phyloP scores from a whole-genome alignment of 768 basidiomycete species.

The Hericium rajendrae region DNA sequence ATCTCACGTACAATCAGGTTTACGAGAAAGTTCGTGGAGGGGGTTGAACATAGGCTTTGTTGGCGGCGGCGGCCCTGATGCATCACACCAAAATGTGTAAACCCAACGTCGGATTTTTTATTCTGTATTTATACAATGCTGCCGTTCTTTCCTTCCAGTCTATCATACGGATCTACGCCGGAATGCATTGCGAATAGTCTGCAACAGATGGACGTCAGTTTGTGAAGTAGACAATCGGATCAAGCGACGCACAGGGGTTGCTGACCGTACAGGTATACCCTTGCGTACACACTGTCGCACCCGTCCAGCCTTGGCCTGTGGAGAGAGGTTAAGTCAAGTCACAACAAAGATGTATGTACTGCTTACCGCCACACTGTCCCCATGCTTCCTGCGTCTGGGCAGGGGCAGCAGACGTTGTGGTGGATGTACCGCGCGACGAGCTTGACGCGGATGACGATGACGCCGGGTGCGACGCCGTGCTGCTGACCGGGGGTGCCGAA shows the following conservation, averaged over 20 bases:
- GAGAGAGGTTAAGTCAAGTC: neutral
- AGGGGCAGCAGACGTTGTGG: neutral
- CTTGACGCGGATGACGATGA: conserved; percentile 19
- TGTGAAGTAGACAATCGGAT: neutral
- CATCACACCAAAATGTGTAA: too few relatives aligned
- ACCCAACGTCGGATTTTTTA: too few relatives aligned
- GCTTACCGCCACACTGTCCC: conserved; percentile 35
- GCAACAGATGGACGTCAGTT: neutral
- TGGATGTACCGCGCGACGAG: neutral
- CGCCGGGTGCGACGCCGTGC: conserved; percentile 9
- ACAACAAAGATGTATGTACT: neutral
- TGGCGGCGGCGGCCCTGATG: too few relatives aligned
- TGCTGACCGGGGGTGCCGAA: conserved; percentile 14
- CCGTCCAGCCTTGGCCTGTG: conserved; percentile 28
- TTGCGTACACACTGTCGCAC: conserved; percentile 29
- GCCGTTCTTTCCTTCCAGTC: neutral
- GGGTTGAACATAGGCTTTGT: too few relatives aligned
- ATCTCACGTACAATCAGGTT: too few relatives aligned
- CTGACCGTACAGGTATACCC: conserved; percentile 25
- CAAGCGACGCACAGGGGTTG: conserved; percentile 30
- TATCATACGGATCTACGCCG: conserved; percentile 3
- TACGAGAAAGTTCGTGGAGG: too few relatives aligned
- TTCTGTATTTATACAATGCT: too few relatives aligned
- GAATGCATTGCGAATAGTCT: conserved; percentile 40
- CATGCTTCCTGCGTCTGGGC: conserved; percentile 18